Conservation (phyloP, 2,329 filamentous ascomycete species). For the Arthrinium phaeospermum region DNA sequence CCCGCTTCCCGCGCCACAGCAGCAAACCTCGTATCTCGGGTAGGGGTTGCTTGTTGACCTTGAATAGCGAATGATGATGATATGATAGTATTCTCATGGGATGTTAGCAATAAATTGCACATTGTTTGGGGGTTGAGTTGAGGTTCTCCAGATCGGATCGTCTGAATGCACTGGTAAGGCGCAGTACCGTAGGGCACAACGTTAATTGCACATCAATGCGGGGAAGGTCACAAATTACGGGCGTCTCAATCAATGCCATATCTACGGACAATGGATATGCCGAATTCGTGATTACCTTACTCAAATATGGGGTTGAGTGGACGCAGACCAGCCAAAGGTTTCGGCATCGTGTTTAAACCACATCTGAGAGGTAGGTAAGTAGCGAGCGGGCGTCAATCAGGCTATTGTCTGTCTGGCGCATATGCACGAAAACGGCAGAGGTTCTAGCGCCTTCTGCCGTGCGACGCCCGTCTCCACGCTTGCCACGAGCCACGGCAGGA, state of each 20-base stretch:
- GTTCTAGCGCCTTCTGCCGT: slow-evolving; percentile 5
- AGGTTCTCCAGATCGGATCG: not conserved
- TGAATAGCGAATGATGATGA: not conserved
- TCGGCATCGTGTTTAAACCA: not conserved
- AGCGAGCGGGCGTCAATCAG: not conserved
- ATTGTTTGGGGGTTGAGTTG: not conserved
- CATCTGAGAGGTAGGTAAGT: no score
- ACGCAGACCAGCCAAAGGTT: not conserved
- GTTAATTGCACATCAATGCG: not conserved
- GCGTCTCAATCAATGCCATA: not conserved
- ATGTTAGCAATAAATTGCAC: not conserved
- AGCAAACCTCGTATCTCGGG: no score
- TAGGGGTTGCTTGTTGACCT: not conserved
- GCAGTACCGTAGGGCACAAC: not conserved
- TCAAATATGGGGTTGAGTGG: not conserved
- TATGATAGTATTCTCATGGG: not conserved
- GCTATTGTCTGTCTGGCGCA: not conserved
- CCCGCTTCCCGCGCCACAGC: not conserved
- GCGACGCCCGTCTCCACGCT: not conserved
- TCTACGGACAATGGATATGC: not conserved
- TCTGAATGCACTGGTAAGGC: not conserved
- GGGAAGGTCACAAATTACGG: not conserved
- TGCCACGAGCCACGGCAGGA: not conserved
- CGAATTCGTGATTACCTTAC: not conserved
- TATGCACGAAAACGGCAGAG: not conserved